These are phyloP conservation scores for Beverwykella pulmonaria DNA, from an alignment of 495 filamentous ascomycete species.

Conservation along the genomic window DNA sequence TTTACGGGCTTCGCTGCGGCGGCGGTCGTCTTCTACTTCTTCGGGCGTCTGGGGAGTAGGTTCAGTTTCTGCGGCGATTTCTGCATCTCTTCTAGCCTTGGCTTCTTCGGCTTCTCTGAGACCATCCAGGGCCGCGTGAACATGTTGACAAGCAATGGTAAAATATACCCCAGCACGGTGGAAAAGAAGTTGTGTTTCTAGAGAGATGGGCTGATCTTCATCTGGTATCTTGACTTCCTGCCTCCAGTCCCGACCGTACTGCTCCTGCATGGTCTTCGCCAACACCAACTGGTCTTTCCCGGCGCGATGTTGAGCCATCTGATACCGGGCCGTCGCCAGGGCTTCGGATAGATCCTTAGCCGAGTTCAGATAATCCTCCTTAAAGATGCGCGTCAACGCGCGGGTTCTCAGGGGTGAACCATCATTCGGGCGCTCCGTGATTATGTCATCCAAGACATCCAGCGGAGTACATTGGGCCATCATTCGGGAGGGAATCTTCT, in stretches of 20 bases:
- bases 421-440: constrained; percentile 61
- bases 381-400: constrained; percentile 73
- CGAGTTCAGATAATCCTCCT: constrained; percentile 70
- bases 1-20: constrained; percentile 62
- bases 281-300: constrained; percentile 52
- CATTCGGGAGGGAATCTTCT: constrained; percentile 78
- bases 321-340: constrained; percentile 60
- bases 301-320: constrained; percentile 49
- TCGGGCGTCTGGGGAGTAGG: constrained; percentile 29
- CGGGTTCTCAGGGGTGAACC: constrained; percentile 69
- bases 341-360: constrained; percentile 67
- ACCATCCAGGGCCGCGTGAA: constrained; percentile 57
- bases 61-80: constrained; percentile 40
- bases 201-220: constrained; percentile 70
- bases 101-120: constrained; percentile 42
- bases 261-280: constrained; percentile 49
- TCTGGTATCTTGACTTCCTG: constrained; percentile 61
- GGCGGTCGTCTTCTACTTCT: constrained; percentile 45
- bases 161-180: constrained; percentile 76
- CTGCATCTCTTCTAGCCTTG: constrained; percentile 27
- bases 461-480: constrained; percentile 73
- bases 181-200: constrained; percentile 74
- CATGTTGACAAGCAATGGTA: constrained; percentile 65
- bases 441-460: constrained; percentile 65
- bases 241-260: constrained; percentile 51